Evolutionary conservation across 2,329 filamentous ascomycete species (phyloP), one percentile per base, ranked within the genome.

Genomic region (Pyrenochaeta sp.): DNA sequence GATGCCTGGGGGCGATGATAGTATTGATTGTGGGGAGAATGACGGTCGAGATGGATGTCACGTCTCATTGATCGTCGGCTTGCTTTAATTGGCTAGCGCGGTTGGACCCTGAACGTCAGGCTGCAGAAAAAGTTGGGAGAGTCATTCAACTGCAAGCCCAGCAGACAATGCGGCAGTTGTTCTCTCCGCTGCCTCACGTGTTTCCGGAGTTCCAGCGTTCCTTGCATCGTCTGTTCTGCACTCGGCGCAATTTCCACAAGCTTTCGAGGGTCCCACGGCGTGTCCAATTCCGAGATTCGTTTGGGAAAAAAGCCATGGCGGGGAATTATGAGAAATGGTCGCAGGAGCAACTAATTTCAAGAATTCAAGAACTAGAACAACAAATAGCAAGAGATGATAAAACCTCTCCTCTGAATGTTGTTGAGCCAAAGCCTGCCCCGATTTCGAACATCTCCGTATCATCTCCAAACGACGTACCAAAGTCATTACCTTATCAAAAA

Each of bases 311-410:
- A 38, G 49, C 44, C 28, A 66, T 66, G 60, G 53, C 50, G 39
- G 56, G 51, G 19, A 45, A 30, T n/a, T 70, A 70, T 48, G 60
- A 60, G 35, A 43, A 58, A 37, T 70, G 67, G 66, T 54, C 61
- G 32, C 66, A 65, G 34, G 47, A 67, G 43, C 64, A 69, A 41
- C 46, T 70, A 46, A 63, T 70, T 52, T 61, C 61, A 23, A 53
- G 59, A 10, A 68, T 70, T 38, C 51, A 63, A 39, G 63, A 70
- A 31, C 20, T 70, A 32, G 67, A 70, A 43, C 50, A 50, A 31
- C 49, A 60, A 23, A 27, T 59, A 8, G 42, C 36, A 22, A 11
- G 19, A 8, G 26, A 9, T 17, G 34, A 32, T 5, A 28, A 23
- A 6, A 20, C 29, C 1, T 14, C 20, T 3, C 36, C 45, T 4